Evolutionary conservation across 805 yeast species (phyloP).

Genomic region (Hyphopichia homilentoma): DNA sequence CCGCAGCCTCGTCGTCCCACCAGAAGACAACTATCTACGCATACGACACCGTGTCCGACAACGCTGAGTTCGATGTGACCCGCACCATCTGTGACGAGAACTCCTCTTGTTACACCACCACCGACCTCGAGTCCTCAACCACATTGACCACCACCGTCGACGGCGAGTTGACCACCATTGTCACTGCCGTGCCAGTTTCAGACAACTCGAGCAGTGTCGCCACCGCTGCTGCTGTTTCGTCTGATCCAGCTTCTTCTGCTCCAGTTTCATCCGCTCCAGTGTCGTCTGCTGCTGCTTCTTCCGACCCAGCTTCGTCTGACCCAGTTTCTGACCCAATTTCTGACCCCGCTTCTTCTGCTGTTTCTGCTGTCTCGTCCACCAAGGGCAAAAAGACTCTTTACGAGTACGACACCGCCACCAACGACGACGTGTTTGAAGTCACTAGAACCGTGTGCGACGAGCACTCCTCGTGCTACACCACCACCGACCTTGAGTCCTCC

Average conservation of each 20-base stretch:
- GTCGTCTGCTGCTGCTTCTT: constrained; percentile 6
- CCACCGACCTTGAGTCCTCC: constrained; percentile 27
- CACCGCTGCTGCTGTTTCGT: constrained; percentile 8
- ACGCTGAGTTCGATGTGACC: constrained; percentile 13
- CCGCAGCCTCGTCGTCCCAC: constrained; percentile 1
- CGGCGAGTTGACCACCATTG: constrained; percentile 36
- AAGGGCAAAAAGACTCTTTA: constrained; percentile 14
- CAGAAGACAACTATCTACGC: constrained; percentile 15
- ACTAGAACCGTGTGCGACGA: constrained; percentile 31
- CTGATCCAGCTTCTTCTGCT: not conserved
- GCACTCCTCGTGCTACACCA: constrained; percentile 26
- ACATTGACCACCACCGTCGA: constrained; percentile 36
- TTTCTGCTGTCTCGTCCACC: no score
- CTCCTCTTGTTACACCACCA: constrained; percentile 29
- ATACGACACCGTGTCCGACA: constrained; percentile 21
- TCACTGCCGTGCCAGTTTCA: constrained; percentile 26
- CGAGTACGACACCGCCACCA: constrained; percentile 22
- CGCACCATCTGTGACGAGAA: constrained; percentile 29
- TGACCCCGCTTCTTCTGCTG: not conserved
- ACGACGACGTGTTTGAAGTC: constrained; percentile 10
- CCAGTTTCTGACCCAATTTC: not conserved
- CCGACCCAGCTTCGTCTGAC: constrained; percentile 1
- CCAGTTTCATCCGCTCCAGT: constrained; percentile 4
- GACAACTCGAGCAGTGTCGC: constrained; percentile 1
- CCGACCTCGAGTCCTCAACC: constrained; percentile 25